Evolutionary conservation across 176 grass and related monocot genomes (phyloP).

Genomic region (Oropetium thomaeum): DNA sequence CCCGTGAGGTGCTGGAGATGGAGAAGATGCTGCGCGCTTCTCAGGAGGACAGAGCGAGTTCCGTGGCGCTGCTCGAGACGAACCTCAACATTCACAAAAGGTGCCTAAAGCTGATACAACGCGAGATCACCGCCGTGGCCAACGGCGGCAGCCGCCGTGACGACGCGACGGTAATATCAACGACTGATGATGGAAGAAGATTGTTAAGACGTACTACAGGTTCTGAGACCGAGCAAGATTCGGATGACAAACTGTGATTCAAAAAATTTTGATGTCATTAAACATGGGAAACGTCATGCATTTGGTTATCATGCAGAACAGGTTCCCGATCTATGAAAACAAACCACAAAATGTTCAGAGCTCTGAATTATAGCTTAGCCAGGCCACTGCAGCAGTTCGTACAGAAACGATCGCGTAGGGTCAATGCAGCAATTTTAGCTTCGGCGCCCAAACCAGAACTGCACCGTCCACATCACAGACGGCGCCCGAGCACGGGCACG

Average conservation of each 20-base stretch:
- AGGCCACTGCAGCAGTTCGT: background rate
- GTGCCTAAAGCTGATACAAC: slow-evolving; percentile 13
- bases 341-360: background rate
- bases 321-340: background rate
- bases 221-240: background rate
- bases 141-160: background rate
- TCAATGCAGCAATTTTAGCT: background rate
- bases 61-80: slow-evolving; percentile 12
- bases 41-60: background rate
- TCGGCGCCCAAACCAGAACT: background rate
- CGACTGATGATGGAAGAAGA: background rate
- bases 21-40: background rate
- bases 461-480: background rate
- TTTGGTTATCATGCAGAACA: background rate
- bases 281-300: too few species aligned
- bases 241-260: background rate
- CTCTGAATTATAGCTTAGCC: background rate
- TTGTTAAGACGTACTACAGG: too few species aligned
- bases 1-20: background rate
- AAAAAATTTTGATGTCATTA: background rate
- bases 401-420: background rate
- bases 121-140: background rate
- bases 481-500: background rate
- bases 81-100: background rate
- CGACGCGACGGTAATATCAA: background rate